Base-by-base conservation (phyloP, 495 filamentous ascomycete species). In the Annulohypoxylon moriforme region DNA sequence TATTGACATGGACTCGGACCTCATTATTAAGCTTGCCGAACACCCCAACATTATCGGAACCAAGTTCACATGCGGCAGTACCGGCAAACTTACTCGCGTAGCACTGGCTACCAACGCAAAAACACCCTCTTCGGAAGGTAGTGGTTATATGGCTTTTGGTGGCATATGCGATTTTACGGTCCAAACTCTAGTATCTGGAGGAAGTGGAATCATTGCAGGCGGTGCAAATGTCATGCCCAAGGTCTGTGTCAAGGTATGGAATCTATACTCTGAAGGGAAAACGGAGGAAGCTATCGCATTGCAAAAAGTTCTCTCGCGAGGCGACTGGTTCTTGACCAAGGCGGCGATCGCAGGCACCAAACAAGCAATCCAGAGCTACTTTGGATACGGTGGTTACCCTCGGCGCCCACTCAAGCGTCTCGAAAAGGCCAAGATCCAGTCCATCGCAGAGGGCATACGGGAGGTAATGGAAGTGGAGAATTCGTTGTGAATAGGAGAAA, bases 21-120 rank as follows among this genome's bases (percentile, higher is more conserved):
- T 96, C 55, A 87, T 96, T 69, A 93, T 96, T 78, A 88, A 85
- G 75, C 88, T 97, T 44, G 92, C 91, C 20, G 81, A 90, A 68
- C 93, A 96, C 77, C 90, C 91, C 53, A 96, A 97, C 78, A 90
- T 97, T 73, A 83, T 93, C 64, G 93, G 93, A 56, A 94, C 93
- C 50, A 96, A 96, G 78, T 97, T 97, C 85, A 96, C 93, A 20
- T 95, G 93, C 75, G 93, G 92, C 49, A 94, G 92, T 81, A 96
- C 93, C 0, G 93, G 93, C 50, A 97, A 96, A 81, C 83, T 97
- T 64, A 93, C 93, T 8, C 89, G 93, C 34, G 93, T 97, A 8
- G 93, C 93, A n/a, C 74, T 84, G 5, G 93, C 90, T 16, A 89
- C 91, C 22, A 84, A 93, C 71, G 92, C 93, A n/a, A 86, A 89